Conservation (phyloP, 73 alveolate species). For the Loxodes magnus region DNA sequence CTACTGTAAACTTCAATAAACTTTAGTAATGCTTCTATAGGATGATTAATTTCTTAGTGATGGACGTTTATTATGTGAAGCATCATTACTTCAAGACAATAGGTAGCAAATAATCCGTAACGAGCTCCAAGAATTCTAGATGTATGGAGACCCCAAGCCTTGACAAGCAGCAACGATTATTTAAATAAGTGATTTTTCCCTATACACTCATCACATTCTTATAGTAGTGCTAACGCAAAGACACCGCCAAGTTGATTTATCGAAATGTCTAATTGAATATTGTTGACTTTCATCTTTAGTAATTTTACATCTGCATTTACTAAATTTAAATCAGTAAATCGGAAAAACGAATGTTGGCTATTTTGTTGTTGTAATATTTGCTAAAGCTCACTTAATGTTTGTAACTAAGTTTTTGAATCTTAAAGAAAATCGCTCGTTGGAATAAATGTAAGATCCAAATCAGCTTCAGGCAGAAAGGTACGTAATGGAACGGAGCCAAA, state of each 20-base stretch:
- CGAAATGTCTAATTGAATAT: constrained; percentile 65
- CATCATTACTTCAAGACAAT: constrained; percentile 67
- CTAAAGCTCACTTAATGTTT: no score
- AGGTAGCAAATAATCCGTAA: constrained; percentile 64
- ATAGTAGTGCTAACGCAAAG: constrained; percentile 54
- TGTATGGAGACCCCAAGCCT: constrained; percentile 80
- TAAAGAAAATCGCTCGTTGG: constrained; percentile 7
- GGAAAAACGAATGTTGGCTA: constrained; percentile 26
- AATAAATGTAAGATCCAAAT: constrained; percentile 64
- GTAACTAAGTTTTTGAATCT: constrained; percentile 2
- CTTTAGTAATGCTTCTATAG: constrained; percentile 54
- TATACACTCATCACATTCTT: constrained; percentile 41
- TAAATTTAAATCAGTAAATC: constrained; percentile 25
- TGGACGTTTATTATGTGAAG: constrained; percentile 50
- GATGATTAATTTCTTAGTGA: constrained; percentile 48
- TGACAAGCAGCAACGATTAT: constrained; percentile 52
- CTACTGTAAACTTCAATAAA: constrained; percentile 53
- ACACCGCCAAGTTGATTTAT: constrained; percentile 75
- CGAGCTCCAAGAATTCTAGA: constrained; percentile 64
- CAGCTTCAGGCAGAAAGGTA: constrained; percentile 74
- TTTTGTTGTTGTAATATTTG: no score
- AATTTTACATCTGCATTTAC: constrained; percentile 62
- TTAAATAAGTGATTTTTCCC: constrained; percentile 59
- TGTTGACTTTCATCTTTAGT: constrained; percentile 56
- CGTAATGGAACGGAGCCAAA: constrained; percentile 83